Conservation (phyloP, 106 monocot genomes). For the Chionographis japonica region DNA sequence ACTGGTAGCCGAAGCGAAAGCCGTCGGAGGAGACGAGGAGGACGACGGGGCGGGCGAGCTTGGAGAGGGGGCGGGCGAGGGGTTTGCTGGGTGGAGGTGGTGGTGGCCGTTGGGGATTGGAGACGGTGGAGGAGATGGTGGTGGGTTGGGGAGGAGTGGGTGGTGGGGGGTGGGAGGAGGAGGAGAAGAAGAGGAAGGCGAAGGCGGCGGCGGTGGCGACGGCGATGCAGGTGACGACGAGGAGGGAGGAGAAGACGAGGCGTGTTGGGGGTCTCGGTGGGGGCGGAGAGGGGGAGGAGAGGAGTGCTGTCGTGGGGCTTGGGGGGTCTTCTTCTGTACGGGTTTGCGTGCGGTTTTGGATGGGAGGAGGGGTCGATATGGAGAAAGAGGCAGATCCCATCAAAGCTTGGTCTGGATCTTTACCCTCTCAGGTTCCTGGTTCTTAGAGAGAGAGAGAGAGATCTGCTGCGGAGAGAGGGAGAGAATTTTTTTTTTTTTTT, state of each 20-base stretch:
- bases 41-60: conserved; percentile 31
- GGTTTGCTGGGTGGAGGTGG: too few species aligned
- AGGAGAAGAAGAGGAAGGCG: conserved; percentile 10
- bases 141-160: background rate
- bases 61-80: conserved; percentile 13
- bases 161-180: background rate
- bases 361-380: background rate
- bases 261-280: background rate
- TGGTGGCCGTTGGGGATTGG: background rate
- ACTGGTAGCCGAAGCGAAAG: conserved; percentile 70
- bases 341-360: background rate
- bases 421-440: background rate
- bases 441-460: too few species aligned
- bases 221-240: background rate
- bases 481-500: too few species aligned
- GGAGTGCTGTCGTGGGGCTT: background rate
- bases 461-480: too few species aligned
- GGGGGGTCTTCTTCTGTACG: background rate
- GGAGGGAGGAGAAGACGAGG: background rate
- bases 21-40: conserved; percentile 68
- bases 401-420: background rate
- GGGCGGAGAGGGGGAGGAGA: background rate
- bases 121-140: background rate
- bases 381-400: conserved; percentile 13
- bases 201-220: conserved; percentile 1